These are phyloP conservation scores for Triticum monococcum DNA, from an alignment of 176 grass and related monocot genomes.

Conservation along the genomic window DNA sequence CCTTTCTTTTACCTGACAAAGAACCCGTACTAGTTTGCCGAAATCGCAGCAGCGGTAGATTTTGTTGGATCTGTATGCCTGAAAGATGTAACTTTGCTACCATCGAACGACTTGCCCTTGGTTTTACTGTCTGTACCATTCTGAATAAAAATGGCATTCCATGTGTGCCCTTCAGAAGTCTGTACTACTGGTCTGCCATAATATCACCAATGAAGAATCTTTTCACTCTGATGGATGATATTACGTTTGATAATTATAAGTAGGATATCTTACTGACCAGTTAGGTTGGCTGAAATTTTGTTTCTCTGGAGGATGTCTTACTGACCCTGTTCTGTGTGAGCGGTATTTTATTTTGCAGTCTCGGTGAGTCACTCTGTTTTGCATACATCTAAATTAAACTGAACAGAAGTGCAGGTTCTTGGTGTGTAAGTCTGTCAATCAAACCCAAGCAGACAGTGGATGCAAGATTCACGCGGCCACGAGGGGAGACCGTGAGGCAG, in stretches of 20 bases:
- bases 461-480: slow-evolving; percentile 10
- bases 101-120: neutral
- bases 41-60: neutral
- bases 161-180: slow-evolving; percentile 1
- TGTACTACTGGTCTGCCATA: neutral
- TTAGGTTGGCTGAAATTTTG: neutral
- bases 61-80: neutral
- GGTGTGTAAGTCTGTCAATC: neutral
- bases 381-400: neutral
- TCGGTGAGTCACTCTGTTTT: neutral
- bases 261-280: neutral
- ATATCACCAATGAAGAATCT: neutral
- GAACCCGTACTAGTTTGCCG: neutral
- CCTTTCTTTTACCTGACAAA: neutral
- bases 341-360: neutral
- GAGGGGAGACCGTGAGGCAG: neutral
- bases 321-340: neutral
- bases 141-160: slow-evolving; percentile 9
- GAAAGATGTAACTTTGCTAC: slow-evolving; percentile 9
- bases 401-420: neutral
- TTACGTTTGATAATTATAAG: neutral
- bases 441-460: slow-evolving; percentile 1
- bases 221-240: neutral
- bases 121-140: slow-evolving; percentile 20
- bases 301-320: neutral